phyloP scores from a whole-genome alignment of 768 basidiomycete species.

The Psilocybe subaeruginosa region DNA sequence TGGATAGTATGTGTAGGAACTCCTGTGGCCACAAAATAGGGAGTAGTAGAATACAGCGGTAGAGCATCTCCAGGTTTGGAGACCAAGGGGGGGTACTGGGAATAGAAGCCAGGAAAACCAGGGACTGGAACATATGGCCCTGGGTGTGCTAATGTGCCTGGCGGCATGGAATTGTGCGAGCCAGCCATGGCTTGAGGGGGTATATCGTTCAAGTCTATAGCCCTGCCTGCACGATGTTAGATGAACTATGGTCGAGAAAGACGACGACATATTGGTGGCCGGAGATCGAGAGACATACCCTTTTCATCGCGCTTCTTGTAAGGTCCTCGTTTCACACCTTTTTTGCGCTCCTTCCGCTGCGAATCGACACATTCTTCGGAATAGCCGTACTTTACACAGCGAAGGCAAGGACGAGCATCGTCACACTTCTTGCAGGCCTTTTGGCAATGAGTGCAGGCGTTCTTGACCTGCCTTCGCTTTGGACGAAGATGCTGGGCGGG shows the following conservation, averaged over 20 bases:
- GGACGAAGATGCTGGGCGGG: conserved; percentile 53
- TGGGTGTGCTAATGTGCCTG: conserved; percentile 48
- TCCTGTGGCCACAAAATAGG: conserved; percentile 46
- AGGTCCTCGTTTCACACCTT: conserved; percentile 84
- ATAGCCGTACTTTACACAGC: conserved; percentile 90
- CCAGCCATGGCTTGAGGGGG: conserved; percentile 44
- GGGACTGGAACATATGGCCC: conserved; percentile 53
- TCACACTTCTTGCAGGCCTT: conserved; percentile 94
- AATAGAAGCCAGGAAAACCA: conserved; percentile 57
- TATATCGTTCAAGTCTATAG: conserved; percentile 43
- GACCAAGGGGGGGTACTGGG: conserved; percentile 53
- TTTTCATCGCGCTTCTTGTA: conserved; percentile 97
- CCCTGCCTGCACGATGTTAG: conserved; percentile 63
- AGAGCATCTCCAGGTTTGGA: conserved; percentile 56
- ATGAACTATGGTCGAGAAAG: conserved; percentile 38
- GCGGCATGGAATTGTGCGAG: conserved; percentile 41
- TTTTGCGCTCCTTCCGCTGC: conserved; percentile 90
- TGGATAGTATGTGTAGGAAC: conserved; percentile 40
- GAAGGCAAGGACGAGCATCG: conserved; percentile 88
- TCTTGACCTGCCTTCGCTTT: conserved; percentile 89
- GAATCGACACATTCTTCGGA: conserved; percentile 89
- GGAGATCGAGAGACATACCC: conserved; percentile 51
- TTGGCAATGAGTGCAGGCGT: conserved; percentile 89
- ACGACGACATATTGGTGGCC: conserved; percentile 9
- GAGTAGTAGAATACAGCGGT: conserved; percentile 50